Conservation (phyloP, 306 rosid species). For the Sicyos edulis region DNA sequence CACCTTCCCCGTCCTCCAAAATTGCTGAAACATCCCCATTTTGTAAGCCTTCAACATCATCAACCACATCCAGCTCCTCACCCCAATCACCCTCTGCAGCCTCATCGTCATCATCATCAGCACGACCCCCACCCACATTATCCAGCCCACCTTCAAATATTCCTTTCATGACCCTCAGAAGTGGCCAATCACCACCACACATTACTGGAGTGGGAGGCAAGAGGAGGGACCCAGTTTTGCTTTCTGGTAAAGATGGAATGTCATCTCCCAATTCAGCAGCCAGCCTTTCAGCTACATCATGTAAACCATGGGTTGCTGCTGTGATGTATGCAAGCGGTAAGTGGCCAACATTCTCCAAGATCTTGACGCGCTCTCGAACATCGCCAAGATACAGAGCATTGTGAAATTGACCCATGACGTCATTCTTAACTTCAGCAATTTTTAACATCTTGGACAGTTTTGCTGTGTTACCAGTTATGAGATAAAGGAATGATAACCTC, state of each 20-base stretch:
- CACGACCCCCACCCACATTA: conserved; percentile 35
- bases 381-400: conserved; percentile 83
- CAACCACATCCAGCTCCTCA: conserved; percentile 71
- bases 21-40: conserved; percentile 60
- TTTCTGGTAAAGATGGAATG: conserved; percentile 65
- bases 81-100: conserved; percentile 70
- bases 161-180: conserved; percentile 74
- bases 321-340: conserved; percentile 78
- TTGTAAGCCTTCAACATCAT: conserved; percentile 51
- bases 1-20: conserved; percentile 53
- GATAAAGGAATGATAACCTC: conserved; percentile 82
- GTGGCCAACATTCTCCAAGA: conserved; percentile 86
- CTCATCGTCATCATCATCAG: conserved; percentile 64
- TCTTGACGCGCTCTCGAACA: conserved; percentile 66
- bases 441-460: conserved; percentile 91
- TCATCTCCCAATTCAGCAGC: conserved; percentile 73
- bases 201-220: conserved; percentile 67
- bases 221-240: conserved; percentile 59
- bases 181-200: conserved; percentile 86
- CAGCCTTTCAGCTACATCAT: conserved; percentile 71
- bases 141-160: conserved; percentile 78
- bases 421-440: conserved; percentile 90
- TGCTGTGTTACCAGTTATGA: conserved; percentile 67
- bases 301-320: conserved; percentile 69
- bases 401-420: conserved; percentile 96